Evolutionary conservation across 768 basidiomycete species (phyloP), one percentile per base, ranked within the genome.

Genomic region (Rhizopogon rudus): DNA sequence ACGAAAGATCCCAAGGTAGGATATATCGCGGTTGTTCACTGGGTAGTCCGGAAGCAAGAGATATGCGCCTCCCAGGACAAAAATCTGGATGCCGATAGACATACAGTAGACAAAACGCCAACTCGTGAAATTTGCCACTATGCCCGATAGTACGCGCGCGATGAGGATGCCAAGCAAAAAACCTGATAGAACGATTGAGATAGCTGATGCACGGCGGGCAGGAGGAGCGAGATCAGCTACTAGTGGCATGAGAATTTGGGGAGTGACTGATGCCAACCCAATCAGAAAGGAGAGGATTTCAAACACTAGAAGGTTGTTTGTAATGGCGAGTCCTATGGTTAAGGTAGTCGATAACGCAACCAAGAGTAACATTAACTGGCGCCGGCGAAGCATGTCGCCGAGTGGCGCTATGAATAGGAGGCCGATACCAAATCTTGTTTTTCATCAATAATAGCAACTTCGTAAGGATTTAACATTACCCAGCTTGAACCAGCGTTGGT

Each of bases 401-500:
- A 77, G 65, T 8, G 79, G 78, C 6, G 75, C 71, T 51, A 80
- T 70, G 44, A 79, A 63, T 14, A 78, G 61, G 29, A 80, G 65
- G 1, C 79, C 79, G 16, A 67, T 52, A 16, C 48, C 48, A 37
- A 22, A 49, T 22, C 48, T 49, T 37, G 3, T 3, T 14, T 14
- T 9, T 35, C 2, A 13, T 57, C 5, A 51, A 17, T 33, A 17
- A 33, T 39, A 16, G 17, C 2, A 7, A 37, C 17, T 16, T 3
- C 16, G 2, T 14, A 17, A 13, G 25, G n/a, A 25, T 22, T 46
- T 16, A 31, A 6, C 63, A 71, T 45, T 64, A 86, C 84, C 87
- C 87, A 13, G 79, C 83, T 65, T 88, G 86, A 29, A 85, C 70
- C 22, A 88, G 74, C 0, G 86, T 84, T 1, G 86, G 84, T 42